Conservation (phyloP, 78 protist genomes). For the Cavenderia fasciculata region DNA sequence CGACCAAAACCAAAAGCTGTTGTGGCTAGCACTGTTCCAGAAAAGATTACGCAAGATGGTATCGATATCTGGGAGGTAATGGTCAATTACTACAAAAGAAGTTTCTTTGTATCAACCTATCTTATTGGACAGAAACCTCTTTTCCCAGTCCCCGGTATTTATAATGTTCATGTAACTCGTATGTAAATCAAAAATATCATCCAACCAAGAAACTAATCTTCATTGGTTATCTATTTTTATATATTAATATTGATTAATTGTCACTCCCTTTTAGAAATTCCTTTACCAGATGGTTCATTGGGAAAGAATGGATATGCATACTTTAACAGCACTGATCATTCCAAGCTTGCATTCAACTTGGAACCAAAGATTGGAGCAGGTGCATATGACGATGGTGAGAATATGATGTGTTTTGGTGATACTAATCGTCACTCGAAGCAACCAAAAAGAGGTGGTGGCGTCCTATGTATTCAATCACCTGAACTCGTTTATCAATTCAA, state of each 20-base stretch:
- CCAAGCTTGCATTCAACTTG: constrained; percentile 7
- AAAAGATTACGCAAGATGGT: no score
- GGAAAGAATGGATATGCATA: neutral
- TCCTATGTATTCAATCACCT: constrained; percentile 1
- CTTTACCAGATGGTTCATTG: neutral
- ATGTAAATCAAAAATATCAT: constrained; percentile 4
- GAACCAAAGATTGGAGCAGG: neutral
- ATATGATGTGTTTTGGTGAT: constrained; percentile 2
- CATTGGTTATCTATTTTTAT: neutral
- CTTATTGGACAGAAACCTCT: no score
- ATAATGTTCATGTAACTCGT: neutral
- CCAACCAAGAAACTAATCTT: neutral
- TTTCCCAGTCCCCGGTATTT: neutral
- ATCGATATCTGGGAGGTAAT: neutral
- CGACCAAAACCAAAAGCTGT: no score
- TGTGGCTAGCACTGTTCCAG: no score
- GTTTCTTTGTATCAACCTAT: neutral
- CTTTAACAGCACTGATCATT: neutral
- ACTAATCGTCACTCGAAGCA: neutral
- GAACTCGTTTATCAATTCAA: constrained; percentile 8
- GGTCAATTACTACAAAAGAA: neutral
- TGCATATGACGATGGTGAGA: neutral
- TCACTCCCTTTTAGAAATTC: neutral
- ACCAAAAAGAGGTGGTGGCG: constrained; percentile 1
- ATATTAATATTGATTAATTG: no score